These are phyloP conservation scores for Chlamydomonas schloesseri DNA, from an alignment of 139 green algal species.

Conservation along the genomic window DNA sequence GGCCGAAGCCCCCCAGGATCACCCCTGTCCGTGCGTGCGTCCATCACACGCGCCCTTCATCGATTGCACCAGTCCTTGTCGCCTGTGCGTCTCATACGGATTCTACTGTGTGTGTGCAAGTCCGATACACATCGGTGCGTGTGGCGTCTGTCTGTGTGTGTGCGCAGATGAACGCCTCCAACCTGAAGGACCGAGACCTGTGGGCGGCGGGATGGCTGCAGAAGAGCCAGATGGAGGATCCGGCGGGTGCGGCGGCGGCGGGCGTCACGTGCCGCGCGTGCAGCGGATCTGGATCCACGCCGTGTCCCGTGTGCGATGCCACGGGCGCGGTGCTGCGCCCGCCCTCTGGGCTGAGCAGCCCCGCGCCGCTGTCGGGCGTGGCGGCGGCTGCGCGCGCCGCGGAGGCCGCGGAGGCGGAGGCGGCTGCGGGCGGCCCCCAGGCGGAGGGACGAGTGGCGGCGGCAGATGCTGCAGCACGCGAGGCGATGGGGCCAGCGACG, in stretches of 20 bases:
- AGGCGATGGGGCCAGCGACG: too few relatives aligned
- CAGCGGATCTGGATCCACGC: conserved; percentile 15
- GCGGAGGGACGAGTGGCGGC: too few relatives aligned
- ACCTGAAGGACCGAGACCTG: conserved; percentile 62
- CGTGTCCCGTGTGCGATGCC: conserved; percentile 19
- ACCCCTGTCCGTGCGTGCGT: too few relatives aligned
- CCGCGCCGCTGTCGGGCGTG: background rate
- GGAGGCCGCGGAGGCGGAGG: background rate
- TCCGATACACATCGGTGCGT: too few relatives aligned
- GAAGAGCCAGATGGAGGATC: conserved; percentile 53
- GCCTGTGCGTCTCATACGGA: too few relatives aligned
- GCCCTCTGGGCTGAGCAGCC: background rate
- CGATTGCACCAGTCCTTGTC: too few relatives aligned
- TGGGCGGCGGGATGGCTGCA: conserved; percentile 76
- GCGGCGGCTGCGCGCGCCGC: background rate
- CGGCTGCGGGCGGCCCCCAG: background rate
- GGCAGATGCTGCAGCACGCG: background rate
- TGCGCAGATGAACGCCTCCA: conserved; percentile 57
- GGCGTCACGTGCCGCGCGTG: conserved; percentile 27
- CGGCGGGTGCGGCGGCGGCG: background rate
- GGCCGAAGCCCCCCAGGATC: too few relatives aligned
- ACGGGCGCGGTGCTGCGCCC: conserved; percentile 16
- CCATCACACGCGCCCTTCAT: too few relatives aligned
- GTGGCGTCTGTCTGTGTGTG: too few relatives aligned
- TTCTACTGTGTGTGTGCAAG: too few relatives aligned